Conservation (phyloP, 192 early-diverging fungal species). For the Gigaspora rosea region DNA sequence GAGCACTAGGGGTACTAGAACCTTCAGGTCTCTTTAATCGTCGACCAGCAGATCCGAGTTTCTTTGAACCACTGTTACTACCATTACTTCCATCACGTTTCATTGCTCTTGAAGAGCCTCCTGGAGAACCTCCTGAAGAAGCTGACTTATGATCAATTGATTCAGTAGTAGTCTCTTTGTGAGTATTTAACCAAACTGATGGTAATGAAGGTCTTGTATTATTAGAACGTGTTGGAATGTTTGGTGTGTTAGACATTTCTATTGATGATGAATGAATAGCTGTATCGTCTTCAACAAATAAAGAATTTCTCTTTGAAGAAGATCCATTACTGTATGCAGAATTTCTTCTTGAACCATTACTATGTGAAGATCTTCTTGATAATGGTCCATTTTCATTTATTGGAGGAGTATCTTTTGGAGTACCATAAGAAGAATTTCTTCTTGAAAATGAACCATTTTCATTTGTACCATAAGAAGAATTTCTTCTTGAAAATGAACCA, state of each 20-base stretch:
- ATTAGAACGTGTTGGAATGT: not conserved
- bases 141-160: not conserved
- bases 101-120: not conserved
- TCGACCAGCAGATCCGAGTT: not conserved
- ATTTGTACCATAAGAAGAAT: no score
- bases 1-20: not conserved
- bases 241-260: not conserved
- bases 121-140: no score
- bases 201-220: conserved; percentile 9
- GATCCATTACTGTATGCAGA: not conserved
- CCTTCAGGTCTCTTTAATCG: conserved; percentile 1
- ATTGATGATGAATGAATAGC: not conserved
- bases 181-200: not conserved
- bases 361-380: conserved; percentile 6
- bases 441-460: no score
- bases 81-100: not conserved
- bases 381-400: not conserved
- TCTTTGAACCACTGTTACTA: not conserved
- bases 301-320: not conserved
- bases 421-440: no score
- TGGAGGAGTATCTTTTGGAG: not conserved
- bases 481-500: no score
- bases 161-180: no score
- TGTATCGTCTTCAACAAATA: not conserved
- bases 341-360: not conserved